A percentile compares a stretch with the other conserved stretches of the same genome.
These are phyloP conservation scores for Rhodotorula mucilaginosa DNA, from an alignment of 1,284 basidiomycete species.

Conservation along the genomic window DNA sequence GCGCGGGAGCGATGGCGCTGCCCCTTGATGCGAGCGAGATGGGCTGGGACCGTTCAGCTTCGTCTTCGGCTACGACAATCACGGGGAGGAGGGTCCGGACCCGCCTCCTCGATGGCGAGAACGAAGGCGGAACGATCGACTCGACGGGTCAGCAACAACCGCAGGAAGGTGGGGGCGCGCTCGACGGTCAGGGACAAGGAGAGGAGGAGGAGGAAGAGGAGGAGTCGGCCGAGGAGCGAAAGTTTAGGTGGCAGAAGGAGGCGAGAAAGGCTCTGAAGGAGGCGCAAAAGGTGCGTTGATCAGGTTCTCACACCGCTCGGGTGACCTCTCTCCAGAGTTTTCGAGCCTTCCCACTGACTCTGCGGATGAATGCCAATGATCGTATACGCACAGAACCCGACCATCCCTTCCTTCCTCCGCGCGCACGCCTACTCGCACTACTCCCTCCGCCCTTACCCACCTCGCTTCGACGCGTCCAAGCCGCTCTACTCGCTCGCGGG, in stretches of 20 bases:
- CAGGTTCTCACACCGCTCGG: background rate
- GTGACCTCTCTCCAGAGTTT: too few species aligned
- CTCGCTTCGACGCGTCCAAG: background rate
- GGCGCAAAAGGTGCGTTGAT: slow-evolving; percentile 9
- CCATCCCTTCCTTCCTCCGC: slow-evolving; percentile 2
- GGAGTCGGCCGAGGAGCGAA: slow-evolving; percentile 9
- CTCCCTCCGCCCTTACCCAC: background rate
- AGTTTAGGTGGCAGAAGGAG: slow-evolving; percentile 8
- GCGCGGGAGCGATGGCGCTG: background rate
- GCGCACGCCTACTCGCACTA: slow-evolving; percentile 14
- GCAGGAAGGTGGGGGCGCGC: too few species aligned
- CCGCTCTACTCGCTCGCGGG: background rate
- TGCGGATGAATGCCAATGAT: too few species aligned
- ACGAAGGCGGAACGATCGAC: background rate
- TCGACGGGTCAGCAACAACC: too few species aligned
- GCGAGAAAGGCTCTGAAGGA: slow-evolving; percentile 1
- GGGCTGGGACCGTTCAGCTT: background rate
- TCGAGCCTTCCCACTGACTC: background rate
- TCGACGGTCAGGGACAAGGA: background rate
- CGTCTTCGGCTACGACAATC: too few species aligned
- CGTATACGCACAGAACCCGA: background rate
- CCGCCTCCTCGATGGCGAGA: background rate
- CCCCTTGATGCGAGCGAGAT: background rate
- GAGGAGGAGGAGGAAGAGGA: background rate
- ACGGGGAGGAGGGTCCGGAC: too few species aligned